These are phyloP conservation scores for Metschnikowia anglica DNA, from an alignment of 805 yeast genomes.

Conservation along the genomic window DNA sequence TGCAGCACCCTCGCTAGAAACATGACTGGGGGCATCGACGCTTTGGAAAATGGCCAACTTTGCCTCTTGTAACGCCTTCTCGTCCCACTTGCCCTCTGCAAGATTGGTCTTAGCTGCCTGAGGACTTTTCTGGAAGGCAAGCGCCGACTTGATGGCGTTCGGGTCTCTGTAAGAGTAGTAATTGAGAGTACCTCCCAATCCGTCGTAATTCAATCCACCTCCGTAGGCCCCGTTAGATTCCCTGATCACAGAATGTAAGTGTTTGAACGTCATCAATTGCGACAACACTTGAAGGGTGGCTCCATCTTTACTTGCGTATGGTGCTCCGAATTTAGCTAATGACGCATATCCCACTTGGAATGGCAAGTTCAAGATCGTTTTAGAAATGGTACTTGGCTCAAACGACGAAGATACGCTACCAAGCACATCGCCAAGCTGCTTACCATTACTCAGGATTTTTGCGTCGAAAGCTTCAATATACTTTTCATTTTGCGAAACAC, in stretches of 20 bases:
- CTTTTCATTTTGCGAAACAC: constrained; percentile 36
- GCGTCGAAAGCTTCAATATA: constrained; percentile 33
- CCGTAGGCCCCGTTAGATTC: constrained; percentile 99
- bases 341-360: constrained; percentile 88
- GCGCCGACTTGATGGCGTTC: constrained; percentile 67
- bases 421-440: constrained; percentile 19
- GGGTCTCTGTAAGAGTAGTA: constrained; percentile 96
- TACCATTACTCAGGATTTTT: constrained; percentile 19
- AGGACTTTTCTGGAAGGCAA: constrained; percentile 46
- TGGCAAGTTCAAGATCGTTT: constrained; percentile 67
- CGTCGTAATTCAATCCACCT: constrained; percentile 85
- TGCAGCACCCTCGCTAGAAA: constrained; percentile 71
- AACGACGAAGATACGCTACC: constrained; percentile 20
- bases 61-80: constrained; percentile 78
- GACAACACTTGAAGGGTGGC: constrained; percentile 83
- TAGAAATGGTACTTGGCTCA: constrained; percentile 13
- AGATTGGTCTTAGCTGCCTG: constrained; percentile 46
- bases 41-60: constrained; percentile 88
- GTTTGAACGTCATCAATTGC: constrained; percentile 75
- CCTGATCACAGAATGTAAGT: constrained; percentile 83
- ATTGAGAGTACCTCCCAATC: constrained; percentile 74
- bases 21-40: constrained; percentile 85
- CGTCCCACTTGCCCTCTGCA: constrained; percentile 48
- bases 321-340: constrained; percentile 60
- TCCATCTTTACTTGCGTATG: constrained; percentile 69